A percentile compares a stretch with the other conserved stretches of the same genome.
These are phyloP conservation scores for Epichloe glyceriae DNA, from an alignment of 2,329 filamentous ascomycete species.

Conservation along the genomic window DNA sequence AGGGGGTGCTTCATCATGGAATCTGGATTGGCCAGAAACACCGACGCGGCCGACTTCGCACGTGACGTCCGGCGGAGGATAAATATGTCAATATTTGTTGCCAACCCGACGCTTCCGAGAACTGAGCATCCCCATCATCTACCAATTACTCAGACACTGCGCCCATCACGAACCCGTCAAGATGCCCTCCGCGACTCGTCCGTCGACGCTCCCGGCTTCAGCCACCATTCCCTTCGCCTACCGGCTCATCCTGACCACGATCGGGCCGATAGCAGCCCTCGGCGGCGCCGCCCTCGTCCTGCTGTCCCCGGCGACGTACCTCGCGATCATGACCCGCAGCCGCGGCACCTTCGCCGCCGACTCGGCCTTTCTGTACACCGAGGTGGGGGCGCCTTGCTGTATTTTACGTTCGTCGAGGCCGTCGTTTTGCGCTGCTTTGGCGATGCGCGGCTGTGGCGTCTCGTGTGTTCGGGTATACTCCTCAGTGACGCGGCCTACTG, in stretches of 20 bases:
- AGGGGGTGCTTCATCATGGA: too few species aligned
- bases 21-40: too few species aligned
- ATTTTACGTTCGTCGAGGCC: slow-evolving; percentile 24
- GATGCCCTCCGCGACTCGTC: neutral
- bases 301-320: slow-evolving; percentile 15
- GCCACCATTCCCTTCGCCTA: slow-evolving; percentile 18
- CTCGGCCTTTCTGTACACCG: slow-evolving; percentile 13
- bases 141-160: too few species aligned
- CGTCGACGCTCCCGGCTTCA: slow-evolving; percentile 4
- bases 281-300: slow-evolving; percentile 19
- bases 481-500: slow-evolving; percentile 20
- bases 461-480: slow-evolving; percentile 23
- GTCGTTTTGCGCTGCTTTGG: slow-evolving; percentile 21
- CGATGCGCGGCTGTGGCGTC: slow-evolving; percentile 21
- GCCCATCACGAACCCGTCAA: neutral
- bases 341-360: slow-evolving; percentile 7
- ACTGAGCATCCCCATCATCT: too few species aligned
- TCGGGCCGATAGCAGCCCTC: slow-evolving; percentile 23
- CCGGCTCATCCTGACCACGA: slow-evolving; percentile 18
- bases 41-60: too few species aligned
- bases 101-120: too few species aligned
- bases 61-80: too few species aligned
- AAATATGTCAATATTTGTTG: too few species aligned
- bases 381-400: slow-evolving; percentile 13
- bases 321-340: slow-evolving; percentile 17